phyloP scores from a whole-genome alignment of 2,329 filamentous ascomycete genomes.

The Piedraia hortae region DNA sequence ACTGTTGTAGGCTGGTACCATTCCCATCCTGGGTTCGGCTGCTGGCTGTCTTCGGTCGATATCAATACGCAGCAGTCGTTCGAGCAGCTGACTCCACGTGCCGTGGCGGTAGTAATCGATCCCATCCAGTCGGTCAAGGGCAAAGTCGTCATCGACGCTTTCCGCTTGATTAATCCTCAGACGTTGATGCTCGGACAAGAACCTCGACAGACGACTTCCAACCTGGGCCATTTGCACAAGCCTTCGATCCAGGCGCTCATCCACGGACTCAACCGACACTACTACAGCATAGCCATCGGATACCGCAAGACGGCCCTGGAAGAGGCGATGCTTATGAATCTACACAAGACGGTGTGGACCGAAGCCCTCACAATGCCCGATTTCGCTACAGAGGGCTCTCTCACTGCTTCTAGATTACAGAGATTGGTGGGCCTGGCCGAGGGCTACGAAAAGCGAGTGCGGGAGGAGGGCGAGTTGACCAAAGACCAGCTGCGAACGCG shows the following conservation, averaged over 20 bases:
- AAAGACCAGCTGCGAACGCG: slow-evolving; percentile 96
- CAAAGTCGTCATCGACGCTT: slow-evolving; percentile 97
- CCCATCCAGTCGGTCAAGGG: slow-evolving; percentile 98
- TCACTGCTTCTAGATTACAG: slow-evolving; percentile 71
- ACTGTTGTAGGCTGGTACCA: slow-evolving; percentile 99
- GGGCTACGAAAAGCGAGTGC: slow-evolving; percentile 94
- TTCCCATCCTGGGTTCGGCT: slow-evolving; percentile 94
- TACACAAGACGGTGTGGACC: slow-evolving; percentile 99
- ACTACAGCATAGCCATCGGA: slow-evolving; percentile 97
- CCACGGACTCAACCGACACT: slow-evolving; percentile 90
- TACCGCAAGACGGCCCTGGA: slow-evolving; percentile 89
- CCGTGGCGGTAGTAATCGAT: slow-evolving; percentile 91
- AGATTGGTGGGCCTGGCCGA: slow-evolving; percentile 72
- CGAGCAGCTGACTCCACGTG: slow-evolving; percentile 86
- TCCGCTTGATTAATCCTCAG: slow-evolving; percentile 94
- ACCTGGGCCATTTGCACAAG: slow-evolving; percentile 94
- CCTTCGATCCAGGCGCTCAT: slow-evolving; percentile 98
- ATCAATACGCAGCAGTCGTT: slow-evolving; percentile 99
- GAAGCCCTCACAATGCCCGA: slow-evolving; percentile 93
- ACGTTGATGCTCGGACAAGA: slow-evolving; percentile 95
- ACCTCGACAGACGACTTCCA: slow-evolving; percentile 89
- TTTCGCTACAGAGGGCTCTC: slow-evolving; percentile 57
- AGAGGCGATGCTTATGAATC: slow-evolving; percentile 99
- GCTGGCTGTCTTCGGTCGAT: slow-evolving; percentile 95
- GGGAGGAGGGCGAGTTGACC: slow-evolving; percentile 90